Conservation (phyloP, 2,329 filamentous ascomycete species). For the Neophaeococcomyces aloes region DNA sequence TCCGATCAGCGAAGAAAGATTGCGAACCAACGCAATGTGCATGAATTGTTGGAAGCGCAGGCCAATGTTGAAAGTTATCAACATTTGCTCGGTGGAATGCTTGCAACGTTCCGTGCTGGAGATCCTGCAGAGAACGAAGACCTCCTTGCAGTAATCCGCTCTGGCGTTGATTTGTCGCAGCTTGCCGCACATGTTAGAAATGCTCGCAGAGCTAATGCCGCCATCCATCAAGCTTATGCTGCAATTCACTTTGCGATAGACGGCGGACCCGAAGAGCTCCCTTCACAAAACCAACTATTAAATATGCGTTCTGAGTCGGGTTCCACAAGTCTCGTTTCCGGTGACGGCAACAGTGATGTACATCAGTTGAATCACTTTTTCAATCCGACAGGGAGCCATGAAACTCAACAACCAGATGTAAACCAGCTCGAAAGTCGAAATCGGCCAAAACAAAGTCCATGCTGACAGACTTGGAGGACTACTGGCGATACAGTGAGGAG, state of each 20-base stretch:
- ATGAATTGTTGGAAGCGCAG: constrained; percentile 17
- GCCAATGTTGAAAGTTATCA: constrained; percentile 15
- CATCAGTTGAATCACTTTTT: background rate
- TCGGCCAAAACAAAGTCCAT: too few relatives aligned
- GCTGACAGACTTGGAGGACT: background rate
- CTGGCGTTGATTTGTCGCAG: constrained; percentile 18
- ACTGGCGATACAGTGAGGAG: too few relatives aligned
- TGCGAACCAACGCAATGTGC: constrained; percentile 19
- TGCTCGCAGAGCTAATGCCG: constrained; percentile 16
- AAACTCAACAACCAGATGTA: background rate
- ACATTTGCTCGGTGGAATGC: constrained; percentile 20
- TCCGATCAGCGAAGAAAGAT: constrained; percentile 22
- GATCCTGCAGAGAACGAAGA: constrained; percentile 12
- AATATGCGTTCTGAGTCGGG: background rate
- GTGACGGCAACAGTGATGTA: background rate
- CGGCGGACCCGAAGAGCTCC: constrained; percentile 13
- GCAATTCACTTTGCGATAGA: constrained; percentile 19
- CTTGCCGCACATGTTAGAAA: constrained; percentile 21
- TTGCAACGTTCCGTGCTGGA: constrained; percentile 19
- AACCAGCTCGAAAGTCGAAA: background rate
- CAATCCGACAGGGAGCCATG: background rate
- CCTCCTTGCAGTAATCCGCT: constrained; percentile 16
- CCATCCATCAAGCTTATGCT: constrained; percentile 16
- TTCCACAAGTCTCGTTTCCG: constrained; percentile 2
- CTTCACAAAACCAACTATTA: constrained; percentile 18